Conservation (phyloP, 2,329 filamentous ascomycete species). For the Phaeomoniella chlamydospora region DNA sequence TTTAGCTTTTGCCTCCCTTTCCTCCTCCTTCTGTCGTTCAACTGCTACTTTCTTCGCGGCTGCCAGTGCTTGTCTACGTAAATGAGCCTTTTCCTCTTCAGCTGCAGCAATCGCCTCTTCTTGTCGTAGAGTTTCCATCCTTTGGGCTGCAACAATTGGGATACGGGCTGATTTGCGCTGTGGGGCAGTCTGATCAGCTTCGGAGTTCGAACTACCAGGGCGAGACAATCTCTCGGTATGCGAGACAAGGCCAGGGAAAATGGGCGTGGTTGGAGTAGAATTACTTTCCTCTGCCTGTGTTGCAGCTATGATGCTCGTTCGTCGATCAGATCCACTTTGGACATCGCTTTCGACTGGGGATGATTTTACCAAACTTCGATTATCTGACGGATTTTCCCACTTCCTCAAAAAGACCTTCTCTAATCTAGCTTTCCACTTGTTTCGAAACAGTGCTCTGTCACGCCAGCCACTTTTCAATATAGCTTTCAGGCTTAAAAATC, state of each 20-base stretch:
- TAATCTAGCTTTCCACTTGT: conserved; percentile 61
- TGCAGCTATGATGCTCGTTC: conserved; percentile 24
- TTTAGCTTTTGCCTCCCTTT: background rate
- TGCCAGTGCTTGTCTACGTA: background rate
- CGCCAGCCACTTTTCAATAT: conserved; percentile 72
- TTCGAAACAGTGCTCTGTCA: conserved; percentile 63
- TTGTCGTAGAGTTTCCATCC: background rate
- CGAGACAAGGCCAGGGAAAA: background rate
- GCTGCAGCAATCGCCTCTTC: background rate
- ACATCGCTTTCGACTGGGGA: background rate
- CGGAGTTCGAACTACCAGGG: background rate
- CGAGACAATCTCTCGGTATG: background rate
- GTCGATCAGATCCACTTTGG: conserved; percentile 5
- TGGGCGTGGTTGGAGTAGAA: background rate
- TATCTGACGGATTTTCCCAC: conserved; percentile 16
- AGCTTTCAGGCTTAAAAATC: conserved; percentile 57
- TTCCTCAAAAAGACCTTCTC: conserved; percentile 32
- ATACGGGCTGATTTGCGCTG: background rate
- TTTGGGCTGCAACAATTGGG: background rate
- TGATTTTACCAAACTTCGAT: conserved; percentile 1
- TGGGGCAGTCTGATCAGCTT: background rate
- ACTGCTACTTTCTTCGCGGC: background rate
- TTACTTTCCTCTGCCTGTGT: conserved; percentile 11
- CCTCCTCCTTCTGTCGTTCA: background rate
- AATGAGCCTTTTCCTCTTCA: background rate